Evolutionary conservation across 2,329 filamentous ascomycete genomes (phyloP), one percentile per base, ranked within the genome.

Genomic region (Venturia pyrina): DNA sequence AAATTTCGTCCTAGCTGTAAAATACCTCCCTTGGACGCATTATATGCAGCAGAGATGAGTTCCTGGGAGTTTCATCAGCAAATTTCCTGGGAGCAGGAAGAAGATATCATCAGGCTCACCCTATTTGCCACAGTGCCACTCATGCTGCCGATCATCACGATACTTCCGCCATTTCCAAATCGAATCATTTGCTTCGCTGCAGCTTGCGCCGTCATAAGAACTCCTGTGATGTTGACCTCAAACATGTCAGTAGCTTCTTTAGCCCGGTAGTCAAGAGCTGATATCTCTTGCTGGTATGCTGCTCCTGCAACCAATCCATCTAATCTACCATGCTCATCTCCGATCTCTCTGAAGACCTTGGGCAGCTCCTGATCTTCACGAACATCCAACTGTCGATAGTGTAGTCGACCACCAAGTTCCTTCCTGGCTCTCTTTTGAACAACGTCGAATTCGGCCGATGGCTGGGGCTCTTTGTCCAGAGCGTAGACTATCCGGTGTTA

Each of bases 121-220:
- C 80, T 80, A 71, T 82, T 82, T 13, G 80, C 79, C 60, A 81
- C 77, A 11, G 78, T 70, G 0, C 80, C 81, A 66, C 78, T 81
- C 80, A 83, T 83, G 67, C 78, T 81, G 0, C 80, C 81, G 1
- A 83, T 73, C 13, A 83, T 72, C 5, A 82, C 73, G 64, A 83
- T 82, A 2, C 78, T 80, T 17, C 79, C 81, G 7, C 74, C 75
- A 21, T 37, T 46, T 24, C 74, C 80, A 69, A 79, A 75, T 37
- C 77, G 77, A 68, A 79, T 78, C 76, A 83, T 81, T 69, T 81
- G 77, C 57, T 75, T 75, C 1, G 81, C 81, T 6, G 76, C 79
- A 2, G 78, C 77, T 28, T 79, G 78, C 5, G 81, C 80, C 0
- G 77, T 75, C 67, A 80, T 76, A 70, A 82, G 81, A 1, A 79